Percentiles rank a stretch among this genome's conserved stretches.
Evolutionary conservation across 192 early-diverging fungal species (phyloP).

Genomic region (Linnemannia elongata): DNA sequence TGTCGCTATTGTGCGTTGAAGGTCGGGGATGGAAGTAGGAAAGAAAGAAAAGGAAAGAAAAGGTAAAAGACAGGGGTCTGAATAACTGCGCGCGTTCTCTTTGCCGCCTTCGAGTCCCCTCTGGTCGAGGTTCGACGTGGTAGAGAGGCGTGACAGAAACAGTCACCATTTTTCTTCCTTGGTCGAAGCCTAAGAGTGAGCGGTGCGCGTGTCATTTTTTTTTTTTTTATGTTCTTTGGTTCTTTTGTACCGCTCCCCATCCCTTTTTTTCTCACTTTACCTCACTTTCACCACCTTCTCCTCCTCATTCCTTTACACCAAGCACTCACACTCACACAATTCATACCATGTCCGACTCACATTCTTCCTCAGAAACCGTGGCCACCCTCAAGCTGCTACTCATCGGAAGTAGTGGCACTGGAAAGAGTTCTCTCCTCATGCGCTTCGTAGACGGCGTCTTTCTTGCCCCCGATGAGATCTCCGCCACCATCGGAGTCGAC

Average conservation of each 20-base stretch:
- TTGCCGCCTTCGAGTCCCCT: not conserved
- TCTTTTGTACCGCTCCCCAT: not conserved
- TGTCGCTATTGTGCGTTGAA: not conserved
- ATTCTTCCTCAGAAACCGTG: conserved; percentile 64
- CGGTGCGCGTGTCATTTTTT: too few relatives aligned
- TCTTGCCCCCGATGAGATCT: conserved; percentile 91
- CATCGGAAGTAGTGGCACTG: conserved; percentile 96
- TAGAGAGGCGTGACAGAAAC: not conserved
- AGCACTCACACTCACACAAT: not conserved
- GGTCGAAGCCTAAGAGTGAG: too few relatives aligned
- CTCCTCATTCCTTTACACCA: not conserved
- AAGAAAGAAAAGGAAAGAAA: not conserved
- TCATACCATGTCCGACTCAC: conserved; percentile 23
- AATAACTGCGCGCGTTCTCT: not conserved
- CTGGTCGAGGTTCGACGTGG: not conserved
- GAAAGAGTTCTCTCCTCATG: conserved; percentile 93
- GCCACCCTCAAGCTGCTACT: conserved; percentile 95
- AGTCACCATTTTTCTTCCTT: not conserved
- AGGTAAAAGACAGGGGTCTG: not conserved
- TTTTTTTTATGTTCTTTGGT: not conserved
- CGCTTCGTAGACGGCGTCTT: conserved; percentile 97
- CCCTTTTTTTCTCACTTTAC: not conserved
- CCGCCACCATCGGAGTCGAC: conserved; percentile 96
- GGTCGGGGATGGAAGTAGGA: not conserved
- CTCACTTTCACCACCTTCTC: not conserved